Evolutionary conservation across 2,329 filamentous ascomycete species (phyloP).

Genomic region (Zasmidium angulare): DNA sequence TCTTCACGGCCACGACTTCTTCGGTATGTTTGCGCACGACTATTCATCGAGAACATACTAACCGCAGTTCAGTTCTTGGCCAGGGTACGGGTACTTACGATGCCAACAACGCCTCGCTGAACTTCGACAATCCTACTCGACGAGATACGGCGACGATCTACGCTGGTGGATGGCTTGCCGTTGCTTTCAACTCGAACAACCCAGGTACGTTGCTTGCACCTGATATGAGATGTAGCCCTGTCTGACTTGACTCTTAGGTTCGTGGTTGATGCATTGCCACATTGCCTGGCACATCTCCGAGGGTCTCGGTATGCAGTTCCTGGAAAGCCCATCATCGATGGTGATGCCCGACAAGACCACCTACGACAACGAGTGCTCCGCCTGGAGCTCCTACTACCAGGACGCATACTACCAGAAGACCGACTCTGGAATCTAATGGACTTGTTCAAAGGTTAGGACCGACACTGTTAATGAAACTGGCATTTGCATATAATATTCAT

Average conservation of each 20-base stretch:
- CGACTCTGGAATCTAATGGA: constrained; percentile 5
- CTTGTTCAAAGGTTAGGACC: not conserved
- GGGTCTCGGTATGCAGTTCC: constrained; percentile 8
- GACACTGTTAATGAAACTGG: not conserved
- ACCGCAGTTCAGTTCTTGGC: constrained; percentile 22
- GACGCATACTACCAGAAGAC: not conserved
- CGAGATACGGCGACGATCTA: constrained; percentile 50
- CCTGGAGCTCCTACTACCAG: constrained; percentile 3
- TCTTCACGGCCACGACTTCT: constrained; percentile 33
- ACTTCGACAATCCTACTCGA: constrained; percentile 44
- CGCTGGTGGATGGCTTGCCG: constrained; percentile 45
- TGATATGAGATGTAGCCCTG: not conserved
- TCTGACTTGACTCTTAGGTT: not conserved
- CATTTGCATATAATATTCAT: not conserved
- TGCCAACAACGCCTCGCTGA: constrained; percentile 28
- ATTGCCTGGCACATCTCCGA: constrained; percentile 12
- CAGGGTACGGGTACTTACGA: constrained; percentile 26
- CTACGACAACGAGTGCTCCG: constrained; percentile 1
- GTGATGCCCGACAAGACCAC: not conserved
- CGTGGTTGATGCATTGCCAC: constrained; percentile 5
- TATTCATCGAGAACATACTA: not conserved
- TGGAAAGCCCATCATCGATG: constrained; percentile 5
- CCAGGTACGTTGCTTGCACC: constrained; percentile 37
- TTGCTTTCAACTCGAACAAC: constrained; percentile 53
- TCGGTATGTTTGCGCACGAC: constrained; percentile 10